phyloP scores from a whole-genome alignment of 345 rosid species.

The Aquilaria sinensis region DNA sequence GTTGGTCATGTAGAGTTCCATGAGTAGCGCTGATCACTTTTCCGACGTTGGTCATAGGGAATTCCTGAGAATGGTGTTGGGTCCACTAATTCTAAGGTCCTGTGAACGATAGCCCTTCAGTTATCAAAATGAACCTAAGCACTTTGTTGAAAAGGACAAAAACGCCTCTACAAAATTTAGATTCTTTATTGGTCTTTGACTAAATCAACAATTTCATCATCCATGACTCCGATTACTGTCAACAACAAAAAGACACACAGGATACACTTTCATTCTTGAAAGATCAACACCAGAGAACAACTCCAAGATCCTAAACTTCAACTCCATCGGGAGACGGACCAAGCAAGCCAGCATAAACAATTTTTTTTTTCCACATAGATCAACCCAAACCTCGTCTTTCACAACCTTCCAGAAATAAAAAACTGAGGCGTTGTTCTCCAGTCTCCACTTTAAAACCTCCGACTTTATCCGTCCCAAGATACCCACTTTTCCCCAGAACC shows the following conservation, averaged over 20 bases:
- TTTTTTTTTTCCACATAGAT: conserved; percentile 31
- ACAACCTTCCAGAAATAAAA: conserved; percentile 71
- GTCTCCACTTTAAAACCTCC: conserved; percentile 3
- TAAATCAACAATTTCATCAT: too few relatives aligned
- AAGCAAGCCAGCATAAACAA: conserved; percentile 52
- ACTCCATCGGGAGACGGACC: conserved; percentile 50
- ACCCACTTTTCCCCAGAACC: conserved; percentile 22
- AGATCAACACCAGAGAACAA: conserved; percentile 43
- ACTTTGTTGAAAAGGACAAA: too few relatives aligned
- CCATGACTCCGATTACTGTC: too few relatives aligned
- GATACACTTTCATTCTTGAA: conserved; percentile 44
- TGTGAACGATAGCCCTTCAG: too few relatives aligned
- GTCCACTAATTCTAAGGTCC: too few relatives aligned
- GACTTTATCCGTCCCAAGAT: conserved; percentile 13
- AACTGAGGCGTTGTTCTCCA: conserved; percentile 23
- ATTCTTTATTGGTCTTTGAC: too few relatives aligned
- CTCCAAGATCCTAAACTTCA: conserved; percentile 64
- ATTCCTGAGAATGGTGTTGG: too few relatives aligned
- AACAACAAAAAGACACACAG: background rate
- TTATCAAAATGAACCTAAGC: too few relatives aligned
- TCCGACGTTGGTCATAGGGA: too few relatives aligned
- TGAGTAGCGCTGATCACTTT: too few relatives aligned
- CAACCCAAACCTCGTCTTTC: conserved; percentile 63
- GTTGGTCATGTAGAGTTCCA: too few relatives aligned
- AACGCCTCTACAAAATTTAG: too few relatives aligned